Base-by-base conservation (phyloP, 352 stramenopile genomes). In the Pilasporangium apinafurcum region DNA sequence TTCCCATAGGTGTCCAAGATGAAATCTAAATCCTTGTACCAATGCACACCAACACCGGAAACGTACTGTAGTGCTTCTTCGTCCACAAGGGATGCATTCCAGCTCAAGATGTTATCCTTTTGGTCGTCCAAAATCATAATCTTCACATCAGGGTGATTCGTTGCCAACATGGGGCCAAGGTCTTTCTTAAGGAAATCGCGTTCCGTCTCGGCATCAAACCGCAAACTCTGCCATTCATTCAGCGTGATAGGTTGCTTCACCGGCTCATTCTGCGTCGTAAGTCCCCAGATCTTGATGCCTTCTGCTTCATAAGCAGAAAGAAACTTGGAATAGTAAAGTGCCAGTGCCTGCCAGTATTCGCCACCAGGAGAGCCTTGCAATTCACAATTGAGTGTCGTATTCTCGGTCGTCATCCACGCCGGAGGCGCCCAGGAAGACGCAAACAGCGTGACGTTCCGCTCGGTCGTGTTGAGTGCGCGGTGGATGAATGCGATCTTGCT, bases 261-360 rank as follows among this genome's bases (percentile, higher is more conserved):
- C 2, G 82, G 77, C 56, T 94, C 81, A 36, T 93, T 93, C 43
- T 93, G 82, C 20, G 68, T 64, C 5, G 81, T 92, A 48, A 92
- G 59, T 9, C 41, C 76, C 76, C 76, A 92, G 30, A 92, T 56
- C 5, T 61, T 22, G 16, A 88, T 57, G 8, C 71, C 71, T 38
- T 71, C 62, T 8, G 45, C 49, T 37, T 66, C 53, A 55, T 95
- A 95, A 21, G 73, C 77, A 18, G 53, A 54, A 27, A 95, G 57
- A 41, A 93, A 93, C 36, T 85, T 86, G 51, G 65, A 79, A 47
- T 94, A 88, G 44, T 92, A 95, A 3, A 79, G 42, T 14, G 80
- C 83, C 36, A 83, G 67, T 5, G 80, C 65, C 18, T 66, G 17
- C 61, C 74, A 76, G 38, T 86, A 80, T 29, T 46, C 8, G 1